Evolutionary conservation across 1,284 basidiomycete species (phyloP).

Genomic region (Nidula niveotomentosa): DNA sequence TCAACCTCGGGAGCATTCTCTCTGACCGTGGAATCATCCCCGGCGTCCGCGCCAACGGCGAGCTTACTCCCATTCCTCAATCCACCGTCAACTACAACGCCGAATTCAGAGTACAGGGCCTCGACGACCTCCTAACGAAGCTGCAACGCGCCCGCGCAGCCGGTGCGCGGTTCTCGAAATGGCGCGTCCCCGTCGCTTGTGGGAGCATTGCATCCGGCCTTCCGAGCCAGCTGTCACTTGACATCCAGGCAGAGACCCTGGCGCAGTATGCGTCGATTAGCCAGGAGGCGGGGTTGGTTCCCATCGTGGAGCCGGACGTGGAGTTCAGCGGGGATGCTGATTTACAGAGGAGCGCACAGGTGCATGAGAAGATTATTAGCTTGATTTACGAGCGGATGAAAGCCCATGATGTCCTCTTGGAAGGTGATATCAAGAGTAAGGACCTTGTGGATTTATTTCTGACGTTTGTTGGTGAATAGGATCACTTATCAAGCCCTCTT

Average conservation of each 20-base stretch:
- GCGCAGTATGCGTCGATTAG: constrained; percentile 45
- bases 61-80: constrained; percentile 42
- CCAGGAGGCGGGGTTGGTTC: constrained; percentile 48
- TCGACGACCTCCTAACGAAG: constrained; percentile 43
- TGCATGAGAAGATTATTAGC: constrained; percentile 43
- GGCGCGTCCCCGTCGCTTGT: constrained; percentile 48
- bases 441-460: too few species aligned
- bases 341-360: constrained; percentile 42
- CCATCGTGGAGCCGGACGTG: constrained; percentile 54
- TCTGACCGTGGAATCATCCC: constrained; percentile 43
- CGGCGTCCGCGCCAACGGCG: constrained; percentile 50
- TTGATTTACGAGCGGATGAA: constrained; percentile 45
- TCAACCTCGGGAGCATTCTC: constrained; percentile 42
- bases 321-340: constrained; percentile 48
- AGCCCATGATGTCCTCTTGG: constrained; percentile 46
- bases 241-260: constrained; percentile 43
- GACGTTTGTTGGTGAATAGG: too few species aligned
- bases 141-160: constrained; percentile 40
- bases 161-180: constrained; percentile 52
- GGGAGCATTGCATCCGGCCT: constrained; percentile 28
- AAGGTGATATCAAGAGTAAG: too few species aligned
- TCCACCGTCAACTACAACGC: constrained; percentile 24
- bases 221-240: constrained; percentile 37
- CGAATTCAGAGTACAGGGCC: constrained; percentile 49
- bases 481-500: constrained; percentile 51